Conservation (phyloP, 2,329 filamentous ascomycete species). For the Bimuria novae-zelandiae region DNA sequence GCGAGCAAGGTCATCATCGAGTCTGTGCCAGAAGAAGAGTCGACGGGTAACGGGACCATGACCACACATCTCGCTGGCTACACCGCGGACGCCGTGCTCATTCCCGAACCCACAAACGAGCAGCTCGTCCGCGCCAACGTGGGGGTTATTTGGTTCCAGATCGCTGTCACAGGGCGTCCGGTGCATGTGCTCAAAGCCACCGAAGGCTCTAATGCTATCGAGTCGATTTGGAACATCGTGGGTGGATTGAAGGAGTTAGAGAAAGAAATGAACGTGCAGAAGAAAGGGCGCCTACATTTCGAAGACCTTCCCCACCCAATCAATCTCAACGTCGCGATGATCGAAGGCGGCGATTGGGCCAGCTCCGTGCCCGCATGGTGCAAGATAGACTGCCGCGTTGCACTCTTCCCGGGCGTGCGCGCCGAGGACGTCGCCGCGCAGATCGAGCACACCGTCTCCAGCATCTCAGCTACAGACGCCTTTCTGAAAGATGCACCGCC, state of each 20-base stretch:
- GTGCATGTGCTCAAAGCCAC: slow-evolving; percentile 24
- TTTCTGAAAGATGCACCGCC: slow-evolving; percentile 22
- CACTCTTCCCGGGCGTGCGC: slow-evolving; percentile 23
- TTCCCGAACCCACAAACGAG: slow-evolving; percentile 25
- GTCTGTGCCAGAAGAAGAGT: slow-evolving; percentile 27
- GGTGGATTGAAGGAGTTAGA: slow-evolving; percentile 21
- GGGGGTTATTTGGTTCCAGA: slow-evolving; percentile 28
- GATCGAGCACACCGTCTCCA: slow-evolving; percentile 18
- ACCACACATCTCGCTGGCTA: slow-evolving; percentile 23
- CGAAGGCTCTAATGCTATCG: slow-evolving; percentile 24
- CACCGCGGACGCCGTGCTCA: slow-evolving; percentile 22
- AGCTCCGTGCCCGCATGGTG: slow-evolving; percentile 28
- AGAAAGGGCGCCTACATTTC: slow-evolving; percentile 20
- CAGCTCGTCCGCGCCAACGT: slow-evolving; percentile 27
- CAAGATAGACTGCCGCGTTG: slow-evolving; percentile 26
- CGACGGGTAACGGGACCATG: slow-evolving; percentile 27
- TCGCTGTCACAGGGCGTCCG: slow-evolving; percentile 22
- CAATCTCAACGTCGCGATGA: slow-evolving; percentile 27
- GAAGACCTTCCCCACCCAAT: slow-evolving; percentile 20
- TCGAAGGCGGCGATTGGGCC: slow-evolving; percentile 27
- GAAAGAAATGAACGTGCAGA: slow-evolving; percentile 24
- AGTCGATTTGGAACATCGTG: slow-evolving; percentile 22
- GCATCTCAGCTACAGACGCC: slow-evolving; percentile 13
- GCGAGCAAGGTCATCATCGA: slow-evolving; percentile 25
- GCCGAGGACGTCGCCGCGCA: slow-evolving; percentile 21